A percentile compares a stretch with the other conserved stretches of the same genome.
Conservation (phyloP, 129 eudicot genomes). For the Arctium minus region DNA sequence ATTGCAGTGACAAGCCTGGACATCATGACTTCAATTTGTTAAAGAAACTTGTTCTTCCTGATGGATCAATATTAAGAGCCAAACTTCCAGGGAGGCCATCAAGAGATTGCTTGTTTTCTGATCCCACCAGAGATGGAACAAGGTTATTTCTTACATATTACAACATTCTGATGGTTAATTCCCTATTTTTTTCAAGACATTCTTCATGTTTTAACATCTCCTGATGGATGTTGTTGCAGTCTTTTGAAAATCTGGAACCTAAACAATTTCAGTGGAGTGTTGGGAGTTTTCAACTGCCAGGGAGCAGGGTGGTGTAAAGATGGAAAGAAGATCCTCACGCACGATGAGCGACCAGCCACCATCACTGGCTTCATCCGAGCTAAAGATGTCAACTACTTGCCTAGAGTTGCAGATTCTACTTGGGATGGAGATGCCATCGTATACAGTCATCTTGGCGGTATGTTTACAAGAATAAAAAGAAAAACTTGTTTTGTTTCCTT, state of each 20-base stretch:
- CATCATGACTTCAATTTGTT: constrained; percentile 79
- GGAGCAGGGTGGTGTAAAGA: constrained; percentile 93
- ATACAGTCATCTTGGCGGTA: constrained; percentile 68
- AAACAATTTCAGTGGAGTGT: constrained; percentile 69
- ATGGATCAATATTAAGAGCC: constrained; percentile 86
- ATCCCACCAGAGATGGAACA: constrained; percentile 81
- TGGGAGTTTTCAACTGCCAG: constrained; percentile 93
- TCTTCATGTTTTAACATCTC: not conserved
- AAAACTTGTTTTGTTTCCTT: not conserved
- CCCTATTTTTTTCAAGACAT: not conserved
- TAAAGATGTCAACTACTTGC: constrained; percentile 64
- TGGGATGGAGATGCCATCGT: constrained; percentile 74
- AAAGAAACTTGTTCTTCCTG: constrained; percentile 84
- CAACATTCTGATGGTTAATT: not conserved
- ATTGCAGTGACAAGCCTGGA: constrained; percentile 89
- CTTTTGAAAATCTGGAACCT: constrained; percentile 85
- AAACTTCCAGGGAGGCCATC: constrained; percentile 94
- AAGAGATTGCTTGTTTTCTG: constrained; percentile 81
- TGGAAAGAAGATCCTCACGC: constrained; percentile 63
- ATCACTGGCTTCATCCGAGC: constrained; percentile 58
- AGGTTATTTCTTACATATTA: constrained; percentile 33
- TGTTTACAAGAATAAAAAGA: not conserved
- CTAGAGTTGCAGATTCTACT: constrained; percentile 43
- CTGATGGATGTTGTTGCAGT: constrained; percentile 33
- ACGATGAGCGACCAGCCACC: constrained; percentile 64